Evolutionary conservation across 352 stramenopile species (phyloP).

Genomic region (Globisporangium parvum): DNA sequence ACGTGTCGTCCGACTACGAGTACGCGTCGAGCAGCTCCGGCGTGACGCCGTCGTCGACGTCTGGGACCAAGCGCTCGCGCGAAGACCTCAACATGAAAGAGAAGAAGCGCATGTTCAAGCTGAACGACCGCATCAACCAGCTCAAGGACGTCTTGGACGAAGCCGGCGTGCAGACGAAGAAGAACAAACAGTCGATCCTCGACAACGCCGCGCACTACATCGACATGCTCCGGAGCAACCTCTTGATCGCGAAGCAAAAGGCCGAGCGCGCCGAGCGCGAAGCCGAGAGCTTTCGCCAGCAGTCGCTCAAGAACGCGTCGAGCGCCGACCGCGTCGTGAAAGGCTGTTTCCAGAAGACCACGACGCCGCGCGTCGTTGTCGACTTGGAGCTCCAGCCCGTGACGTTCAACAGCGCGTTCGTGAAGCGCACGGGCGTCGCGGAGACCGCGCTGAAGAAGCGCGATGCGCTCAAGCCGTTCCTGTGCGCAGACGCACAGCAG

Average conservation of each 20-base stretch:
- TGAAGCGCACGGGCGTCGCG: constrained; percentile 35
- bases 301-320: constrained; percentile 16
- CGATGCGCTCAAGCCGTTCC: constrained; percentile 38
- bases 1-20: constrained; percentile 53
- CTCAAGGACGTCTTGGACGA: constrained; percentile 62
- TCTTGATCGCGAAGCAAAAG: constrained; percentile 56
- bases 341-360: constrained; percentile 53
- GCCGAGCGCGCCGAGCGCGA: constrained; percentile 48
- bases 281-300: constrained; percentile 41
- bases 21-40: constrained; percentile 32
- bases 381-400: constrained; percentile 53
- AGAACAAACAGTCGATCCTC: constrained; percentile 75
- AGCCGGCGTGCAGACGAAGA: constrained; percentile 67
- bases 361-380: constrained; percentile 49
- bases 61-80: constrained; percentile 52
- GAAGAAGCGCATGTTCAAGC: constrained; percentile 89
- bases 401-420: constrained; percentile 57
- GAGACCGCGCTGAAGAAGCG: constrained; percentile 53
- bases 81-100: constrained; percentile 83
- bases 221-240: constrained; percentile 52
- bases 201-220: constrained; percentile 73
- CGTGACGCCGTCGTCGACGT: constrained; percentile 27
- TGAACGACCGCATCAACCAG: constrained; percentile 81
- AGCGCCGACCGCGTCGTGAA: constrained; percentile 28
- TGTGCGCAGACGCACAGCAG: constrained; percentile 39